Percentiles rank a stretch among this genome's conserved stretches.
Conservation (phyloP, 129 eudicot species). For the Silybum marianum region DNA sequence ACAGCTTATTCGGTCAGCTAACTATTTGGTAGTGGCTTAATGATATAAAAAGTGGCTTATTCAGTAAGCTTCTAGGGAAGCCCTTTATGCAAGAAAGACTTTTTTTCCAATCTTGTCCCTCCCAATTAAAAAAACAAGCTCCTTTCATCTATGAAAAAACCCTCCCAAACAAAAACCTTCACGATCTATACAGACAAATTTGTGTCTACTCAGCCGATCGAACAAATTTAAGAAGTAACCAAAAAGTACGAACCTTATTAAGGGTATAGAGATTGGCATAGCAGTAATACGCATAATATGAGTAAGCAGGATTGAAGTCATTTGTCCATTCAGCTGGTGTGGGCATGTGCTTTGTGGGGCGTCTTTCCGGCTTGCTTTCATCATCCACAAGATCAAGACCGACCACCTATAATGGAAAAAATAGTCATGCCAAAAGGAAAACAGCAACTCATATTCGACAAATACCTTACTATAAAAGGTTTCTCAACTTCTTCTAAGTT, state of each 20-base stretch:
- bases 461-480: too few species aligned
- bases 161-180: too few species aligned
- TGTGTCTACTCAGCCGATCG: not conserved
- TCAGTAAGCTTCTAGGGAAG: too few species aligned
- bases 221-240: not conserved
- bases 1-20: too few species aligned
- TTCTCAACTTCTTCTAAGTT: not conserved
- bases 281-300: slow-evolving; percentile 72
- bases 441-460: not conserved
- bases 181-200: too few species aligned
- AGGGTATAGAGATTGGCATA: slow-evolving; percentile 70
- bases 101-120: too few species aligned
- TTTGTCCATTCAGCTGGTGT: slow-evolving; percentile 75
- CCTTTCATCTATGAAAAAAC: too few species aligned
- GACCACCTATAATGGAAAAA: slow-evolving; percentile 49
- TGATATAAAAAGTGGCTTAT: too few species aligned
- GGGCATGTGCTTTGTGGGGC: slow-evolving; percentile 82
- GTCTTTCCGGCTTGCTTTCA: slow-evolving; percentile 74
- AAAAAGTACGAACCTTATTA: slow-evolving; percentile 48
- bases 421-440: not conserved
- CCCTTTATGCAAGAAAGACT: too few species aligned
- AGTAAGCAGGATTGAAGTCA: slow-evolving; percentile 69
- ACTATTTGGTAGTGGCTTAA: too few species aligned
- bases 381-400: slow-evolving; percentile 79
- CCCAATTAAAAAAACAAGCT: too few species aligned